These are phyloP conservation scores for Magnaporthiopsis incrustans DNA, from an alignment of 2,329 filamentous ascomycete genomes.

Conservation along the genomic window DNA sequence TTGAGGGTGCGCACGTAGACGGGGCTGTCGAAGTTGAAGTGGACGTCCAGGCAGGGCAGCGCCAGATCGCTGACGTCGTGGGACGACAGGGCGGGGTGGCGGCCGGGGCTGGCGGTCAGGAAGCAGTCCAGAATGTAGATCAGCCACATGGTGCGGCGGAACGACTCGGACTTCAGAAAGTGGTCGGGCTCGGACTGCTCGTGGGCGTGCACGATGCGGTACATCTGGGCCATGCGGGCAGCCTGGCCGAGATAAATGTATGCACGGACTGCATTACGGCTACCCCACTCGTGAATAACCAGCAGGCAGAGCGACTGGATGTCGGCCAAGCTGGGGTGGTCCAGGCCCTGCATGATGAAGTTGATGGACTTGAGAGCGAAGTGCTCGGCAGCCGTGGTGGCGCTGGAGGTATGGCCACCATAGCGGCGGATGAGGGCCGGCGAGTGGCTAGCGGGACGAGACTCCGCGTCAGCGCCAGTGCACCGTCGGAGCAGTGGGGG, in stretches of 20 bases:
- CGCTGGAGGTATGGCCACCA: constrained; percentile 38
- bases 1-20: constrained; percentile 50
- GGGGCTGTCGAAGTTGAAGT: constrained; percentile 54
- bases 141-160: constrained; percentile 53
- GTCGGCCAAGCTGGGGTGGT: constrained; percentile 51
- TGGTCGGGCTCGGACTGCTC: constrained; percentile 44
- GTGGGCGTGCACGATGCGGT: constrained; percentile 48
- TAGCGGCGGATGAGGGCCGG: constrained; percentile 49
- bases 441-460: constrained; percentile 39
- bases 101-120: constrained; percentile 52
- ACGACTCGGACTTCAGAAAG: constrained; percentile 53
- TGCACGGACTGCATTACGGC: constrained; percentile 51
- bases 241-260: constrained; percentile 57
- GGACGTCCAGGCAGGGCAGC: constrained; percentile 52
- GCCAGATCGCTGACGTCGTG: constrained; percentile 48
- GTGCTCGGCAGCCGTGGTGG: constrained; percentile 47
- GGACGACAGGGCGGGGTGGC: constrained; percentile 46
- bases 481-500: too few species aligned
- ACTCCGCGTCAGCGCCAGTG: too few species aligned
- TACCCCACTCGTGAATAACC: constrained; percentile 56
- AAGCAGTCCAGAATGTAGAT: constrained; percentile 57
- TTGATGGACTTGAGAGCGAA: constrained; percentile 51
- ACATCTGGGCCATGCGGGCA: constrained; percentile 58
- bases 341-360: constrained; percentile 49
- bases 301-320: constrained; percentile 54